These are phyloP conservation scores for Vaccinium vitisidaea DNA, from an alignment of 148 eudicot genomes.

Conservation along the genomic window DNA sequence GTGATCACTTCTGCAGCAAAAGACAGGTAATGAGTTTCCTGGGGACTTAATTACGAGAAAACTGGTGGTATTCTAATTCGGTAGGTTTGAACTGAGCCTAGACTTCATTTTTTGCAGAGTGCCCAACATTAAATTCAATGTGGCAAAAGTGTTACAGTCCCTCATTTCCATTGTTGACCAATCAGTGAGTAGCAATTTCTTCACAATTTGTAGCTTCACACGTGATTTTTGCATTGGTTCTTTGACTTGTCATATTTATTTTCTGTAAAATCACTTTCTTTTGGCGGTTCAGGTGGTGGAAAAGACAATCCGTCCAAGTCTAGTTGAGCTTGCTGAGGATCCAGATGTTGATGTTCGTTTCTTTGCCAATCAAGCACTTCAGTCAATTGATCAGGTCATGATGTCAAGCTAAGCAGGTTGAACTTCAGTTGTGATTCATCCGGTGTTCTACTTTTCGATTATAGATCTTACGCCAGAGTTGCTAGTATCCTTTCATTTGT, in stretches of 20 bases:
- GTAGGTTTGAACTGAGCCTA: conserved; percentile 9
- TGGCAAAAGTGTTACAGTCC: conserved; percentile 91
- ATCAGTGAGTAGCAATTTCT: conserved; percentile 47
- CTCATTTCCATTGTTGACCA: conserved; percentile 78
- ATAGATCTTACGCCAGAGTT: neutral
- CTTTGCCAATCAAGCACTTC: conserved; percentile 86
- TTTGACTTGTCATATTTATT: neutral
- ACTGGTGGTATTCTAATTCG: neutral
- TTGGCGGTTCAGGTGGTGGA: conserved; percentile 63
- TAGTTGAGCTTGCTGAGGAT: conserved; percentile 81
- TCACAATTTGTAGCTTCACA: neutral
- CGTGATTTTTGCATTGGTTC: neutral
- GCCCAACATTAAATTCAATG: conserved; percentile 89
- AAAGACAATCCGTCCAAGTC: conserved; percentile 67
- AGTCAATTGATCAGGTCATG: conserved; percentile 80
- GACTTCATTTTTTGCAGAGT: conserved; percentile 46
- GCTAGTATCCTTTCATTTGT: too few relatives aligned
- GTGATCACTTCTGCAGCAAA: conserved; percentile 68
- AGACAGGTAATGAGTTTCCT: conserved; percentile 60
- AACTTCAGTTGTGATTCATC: neutral
- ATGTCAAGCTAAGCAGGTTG: conserved; percentile 55
- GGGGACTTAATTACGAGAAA: conserved; percentile 3
- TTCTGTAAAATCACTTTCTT: neutral
- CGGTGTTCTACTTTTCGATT: neutral
- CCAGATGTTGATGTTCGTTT: conserved; percentile 94